Conservation (phyloP, 768 basidiomycete genomes). For the Guyanaporus albipodus region DNA sequence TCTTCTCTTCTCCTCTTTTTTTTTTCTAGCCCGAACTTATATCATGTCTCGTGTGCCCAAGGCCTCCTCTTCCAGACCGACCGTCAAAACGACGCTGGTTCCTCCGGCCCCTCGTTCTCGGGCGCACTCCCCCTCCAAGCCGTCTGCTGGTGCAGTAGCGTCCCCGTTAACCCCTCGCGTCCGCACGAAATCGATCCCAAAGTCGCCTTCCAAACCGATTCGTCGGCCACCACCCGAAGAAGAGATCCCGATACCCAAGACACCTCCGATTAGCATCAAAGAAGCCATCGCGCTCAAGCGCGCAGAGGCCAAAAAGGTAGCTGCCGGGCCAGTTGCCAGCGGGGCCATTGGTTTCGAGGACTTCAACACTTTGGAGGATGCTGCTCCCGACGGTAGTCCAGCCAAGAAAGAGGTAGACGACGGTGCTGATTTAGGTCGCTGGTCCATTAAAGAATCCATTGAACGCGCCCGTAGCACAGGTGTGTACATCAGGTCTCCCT, state of each 20-base stretch:
- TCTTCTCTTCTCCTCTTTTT: background rate
- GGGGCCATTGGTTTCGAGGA: conserved; percentile 30
- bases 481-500: conserved; percentile 37
- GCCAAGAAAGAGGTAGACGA: conserved; percentile 40
- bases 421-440: conserved; percentile 53
- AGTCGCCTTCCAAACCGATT: conserved; percentile 30
- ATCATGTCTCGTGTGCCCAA: conserved; percentile 42
- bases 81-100: conserved; percentile 26
- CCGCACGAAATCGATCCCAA: conserved; percentile 37
- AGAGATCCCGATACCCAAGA: conserved; percentile 30
- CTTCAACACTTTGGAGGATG: conserved; percentile 47
- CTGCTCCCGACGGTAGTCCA: conserved; percentile 30
- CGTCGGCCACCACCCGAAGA: conserved; percentile 23
- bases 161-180: conserved; percentile 28
- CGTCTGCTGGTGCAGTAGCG: conserved; percentile 23
- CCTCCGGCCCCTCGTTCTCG: conserved; percentile 31
- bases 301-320: conserved; percentile 70
- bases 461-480: conserved; percentile 76
- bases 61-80: conserved; percentile 31
- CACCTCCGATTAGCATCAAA: conserved; percentile 52
- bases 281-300: conserved; percentile 78
- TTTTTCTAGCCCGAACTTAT: conserved; percentile 7
- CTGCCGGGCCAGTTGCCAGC: conserved; percentile 22
- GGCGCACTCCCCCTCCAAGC: conserved; percentile 30
- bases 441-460: conserved; percentile 68